Percentiles rank a stretch among this genome's conserved stretches.
Conservation (phyloP, 83 land plant species). For the Thuja plicata region DNA sequence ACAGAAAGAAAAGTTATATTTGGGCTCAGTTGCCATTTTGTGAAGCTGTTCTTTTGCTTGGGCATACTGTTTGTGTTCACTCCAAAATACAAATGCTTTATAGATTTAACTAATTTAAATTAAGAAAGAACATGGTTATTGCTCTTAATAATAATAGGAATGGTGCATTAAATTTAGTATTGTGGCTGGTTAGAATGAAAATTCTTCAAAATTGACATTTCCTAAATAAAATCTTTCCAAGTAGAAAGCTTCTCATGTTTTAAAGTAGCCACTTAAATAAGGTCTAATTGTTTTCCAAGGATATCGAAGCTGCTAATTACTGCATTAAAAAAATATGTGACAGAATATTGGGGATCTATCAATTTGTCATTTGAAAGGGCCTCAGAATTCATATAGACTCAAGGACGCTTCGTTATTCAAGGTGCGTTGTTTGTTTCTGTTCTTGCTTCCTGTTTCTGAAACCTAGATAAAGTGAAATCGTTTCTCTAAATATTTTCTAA, state of each 20-base stretch:
- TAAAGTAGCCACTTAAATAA: not conserved
- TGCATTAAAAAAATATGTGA: not conserved
- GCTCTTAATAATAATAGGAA: not conserved
- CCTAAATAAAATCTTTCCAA: not conserved
- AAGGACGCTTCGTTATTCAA: conserved; percentile 16
- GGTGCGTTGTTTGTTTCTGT: conserved; percentile 5
- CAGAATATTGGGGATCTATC: conserved; percentile 19
- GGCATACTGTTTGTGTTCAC: too few relatives aligned
- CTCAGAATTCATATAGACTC: conserved; percentile 4
- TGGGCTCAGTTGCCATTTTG: too few relatives aligned
- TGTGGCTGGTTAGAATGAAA: not conserved
- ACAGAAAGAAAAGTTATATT: too few relatives aligned
- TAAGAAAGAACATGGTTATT: not conserved
- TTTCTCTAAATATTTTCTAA: not conserved
- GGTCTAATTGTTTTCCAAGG: not conserved
- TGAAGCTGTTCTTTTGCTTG: too few relatives aligned
- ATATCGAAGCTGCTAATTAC: not conserved
- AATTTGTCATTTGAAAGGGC: not conserved
- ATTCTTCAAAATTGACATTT: not conserved
- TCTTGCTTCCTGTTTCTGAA: not conserved
- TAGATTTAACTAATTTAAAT: too few relatives aligned
- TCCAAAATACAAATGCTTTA: too few relatives aligned
- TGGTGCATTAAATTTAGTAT: not conserved
- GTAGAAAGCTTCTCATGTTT: not conserved
- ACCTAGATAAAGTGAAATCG: not conserved